phyloP scores from a whole-genome alignment of 129 eudicot genomes.

The Arctium minus region DNA sequence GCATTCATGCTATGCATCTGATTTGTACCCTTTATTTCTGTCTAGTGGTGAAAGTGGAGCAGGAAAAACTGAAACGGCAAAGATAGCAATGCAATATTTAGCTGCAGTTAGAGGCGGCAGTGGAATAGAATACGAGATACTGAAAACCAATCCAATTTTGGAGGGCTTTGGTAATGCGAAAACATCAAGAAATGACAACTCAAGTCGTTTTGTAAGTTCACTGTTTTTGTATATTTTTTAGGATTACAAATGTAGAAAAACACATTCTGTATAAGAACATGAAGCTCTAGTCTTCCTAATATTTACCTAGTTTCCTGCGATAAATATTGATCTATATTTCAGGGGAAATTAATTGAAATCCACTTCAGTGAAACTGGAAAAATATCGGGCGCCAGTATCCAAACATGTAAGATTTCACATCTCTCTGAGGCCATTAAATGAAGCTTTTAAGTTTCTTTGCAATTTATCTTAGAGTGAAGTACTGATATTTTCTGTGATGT shows the following conservation, averaged over 20 bases:
- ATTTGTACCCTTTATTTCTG: conserved; percentile 7
- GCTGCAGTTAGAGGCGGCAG: conserved; percentile 95
- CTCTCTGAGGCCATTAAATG: neutral
- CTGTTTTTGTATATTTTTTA: neutral
- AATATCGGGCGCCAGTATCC: conserved; percentile 91
- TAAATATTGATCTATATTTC: conserved; percentile 14
- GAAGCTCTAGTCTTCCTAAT: neutral
- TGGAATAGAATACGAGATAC: conserved; percentile 83
- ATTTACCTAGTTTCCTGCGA: neutral
- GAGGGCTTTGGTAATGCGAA: conserved; percentile 95
- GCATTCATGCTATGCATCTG: conserved; percentile 9
- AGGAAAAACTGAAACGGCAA: conserved; percentile 94
- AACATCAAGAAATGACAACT: conserved; percentile 80
- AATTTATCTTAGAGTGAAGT: conserved; percentile 2
- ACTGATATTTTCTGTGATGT: conserved; percentile 21
- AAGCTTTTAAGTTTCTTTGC: neutral
- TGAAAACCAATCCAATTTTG: conserved; percentile 79
- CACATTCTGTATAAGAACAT: conserved; percentile 11
- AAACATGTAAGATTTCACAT: conserved; percentile 73
- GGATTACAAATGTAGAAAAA: neutral
- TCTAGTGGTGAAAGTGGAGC: conserved; percentile 96
- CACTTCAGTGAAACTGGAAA: conserved; percentile 85
- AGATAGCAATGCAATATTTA: conserved; percentile 92
- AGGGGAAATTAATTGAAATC: conserved; percentile 93
- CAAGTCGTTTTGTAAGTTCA: conserved; percentile 85